These are phyloP conservation scores for Phycomyces blakesleeanus DNA, from an alignment of 192 early-diverging fungal genomes.

Conservation along the genomic window DNA sequence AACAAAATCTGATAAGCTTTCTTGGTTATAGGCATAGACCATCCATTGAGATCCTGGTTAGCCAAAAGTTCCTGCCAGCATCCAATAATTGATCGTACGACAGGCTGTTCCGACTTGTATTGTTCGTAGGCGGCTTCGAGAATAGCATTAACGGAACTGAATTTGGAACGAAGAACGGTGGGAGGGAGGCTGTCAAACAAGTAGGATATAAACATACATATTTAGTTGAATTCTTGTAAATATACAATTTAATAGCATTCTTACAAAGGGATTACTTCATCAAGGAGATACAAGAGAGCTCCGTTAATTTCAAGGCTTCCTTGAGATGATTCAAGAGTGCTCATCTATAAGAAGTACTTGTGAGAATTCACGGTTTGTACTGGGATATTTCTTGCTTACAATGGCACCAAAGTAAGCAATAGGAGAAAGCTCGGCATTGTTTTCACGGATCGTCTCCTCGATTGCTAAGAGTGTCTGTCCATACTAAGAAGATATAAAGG, in stretches of 20 bases:
- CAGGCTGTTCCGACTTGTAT: slow-evolving; percentile 66
- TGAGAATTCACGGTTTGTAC: neutral
- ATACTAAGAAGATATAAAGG: slow-evolving; percentile 39
- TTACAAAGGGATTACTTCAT: slow-evolving; percentile 70
- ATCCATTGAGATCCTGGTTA: slow-evolving; percentile 71
- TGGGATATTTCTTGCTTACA: slow-evolving; percentile 43
- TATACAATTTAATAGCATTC: neutral
- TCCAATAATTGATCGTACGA: slow-evolving; percentile 70
- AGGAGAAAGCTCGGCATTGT: slow-evolving; percentile 61
- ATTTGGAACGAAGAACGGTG: slow-evolving; percentile 60
- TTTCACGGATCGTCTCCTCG: slow-evolving; percentile 78
- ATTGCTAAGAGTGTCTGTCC: slow-evolving; percentile 66
- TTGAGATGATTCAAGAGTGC: slow-evolving; percentile 41
- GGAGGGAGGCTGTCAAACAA: slow-evolving; percentile 39
- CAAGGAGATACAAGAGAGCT: slow-evolving; percentile 78
- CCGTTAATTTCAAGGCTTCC: slow-evolving; percentile 40
- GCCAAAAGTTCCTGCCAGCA: slow-evolving; percentile 78
- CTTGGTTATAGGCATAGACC: slow-evolving; percentile 66
- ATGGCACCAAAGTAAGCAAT: slow-evolving; percentile 90
- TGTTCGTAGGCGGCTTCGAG: slow-evolving; percentile 61
- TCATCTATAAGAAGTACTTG: slow-evolving; percentile 38
- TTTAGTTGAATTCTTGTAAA: neutral
- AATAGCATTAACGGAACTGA: slow-evolving; percentile 57
- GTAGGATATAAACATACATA: neutral
- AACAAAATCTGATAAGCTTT: slow-evolving; percentile 73